phyloP scores from a whole-genome alignment of 257 asterid species.

The Forsythia viridissima region DNA sequence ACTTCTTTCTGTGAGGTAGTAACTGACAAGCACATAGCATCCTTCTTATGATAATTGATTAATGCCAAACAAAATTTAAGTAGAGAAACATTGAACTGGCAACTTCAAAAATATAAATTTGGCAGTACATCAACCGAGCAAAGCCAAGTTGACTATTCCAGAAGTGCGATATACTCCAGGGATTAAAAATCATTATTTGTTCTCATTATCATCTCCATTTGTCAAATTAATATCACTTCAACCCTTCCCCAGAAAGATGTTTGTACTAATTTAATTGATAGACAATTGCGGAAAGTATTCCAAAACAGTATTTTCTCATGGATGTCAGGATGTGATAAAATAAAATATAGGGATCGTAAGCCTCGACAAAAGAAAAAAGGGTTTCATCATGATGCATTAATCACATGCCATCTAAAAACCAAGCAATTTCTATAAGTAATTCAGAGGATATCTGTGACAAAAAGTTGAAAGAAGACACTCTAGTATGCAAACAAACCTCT shows the following conservation, averaged over 20 bases:
- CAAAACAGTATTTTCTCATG: neutral
- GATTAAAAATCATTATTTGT: too few species aligned
- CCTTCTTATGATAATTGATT: too few species aligned
- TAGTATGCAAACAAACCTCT: slow-evolving; percentile 59
- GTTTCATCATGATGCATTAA: neutral
- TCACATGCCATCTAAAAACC: neutral
- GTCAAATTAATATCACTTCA: neutral
- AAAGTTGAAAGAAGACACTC: slow-evolving; percentile 1
- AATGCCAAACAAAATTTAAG: too few species aligned
- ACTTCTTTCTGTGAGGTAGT: neutral
- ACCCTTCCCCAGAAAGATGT: neutral
- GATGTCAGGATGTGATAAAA: slow-evolving; percentile 2
- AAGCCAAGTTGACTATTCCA: neutral
- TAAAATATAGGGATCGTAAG: neutral
- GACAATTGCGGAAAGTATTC: neutral
- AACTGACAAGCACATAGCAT: too few species aligned
- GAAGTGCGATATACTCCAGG: neutral
- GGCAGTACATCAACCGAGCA: neutral
- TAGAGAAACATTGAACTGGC: neutral
- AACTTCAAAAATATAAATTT: too few species aligned
- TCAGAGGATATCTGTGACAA: neutral
- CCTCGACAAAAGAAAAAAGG: neutral
- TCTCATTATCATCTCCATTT: too few species aligned
- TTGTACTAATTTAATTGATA: neutral
- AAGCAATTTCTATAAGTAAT: neutral